Conservation (phyloP, 2,329 filamentous ascomycete species). For the Cordyceps farinosa region DNA sequence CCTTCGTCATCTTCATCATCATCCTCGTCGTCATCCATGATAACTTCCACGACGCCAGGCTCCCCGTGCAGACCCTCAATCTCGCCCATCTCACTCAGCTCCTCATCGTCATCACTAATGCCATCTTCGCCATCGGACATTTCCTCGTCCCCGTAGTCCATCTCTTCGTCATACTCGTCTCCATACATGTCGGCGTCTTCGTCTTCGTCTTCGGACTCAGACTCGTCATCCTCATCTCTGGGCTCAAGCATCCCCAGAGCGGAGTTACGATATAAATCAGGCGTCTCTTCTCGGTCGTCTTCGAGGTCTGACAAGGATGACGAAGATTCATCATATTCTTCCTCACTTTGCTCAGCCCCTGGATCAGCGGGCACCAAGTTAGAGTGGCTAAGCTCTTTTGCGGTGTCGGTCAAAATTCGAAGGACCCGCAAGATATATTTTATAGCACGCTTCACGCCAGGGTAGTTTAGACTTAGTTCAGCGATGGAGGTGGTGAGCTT, state of each 20-base stretch:
- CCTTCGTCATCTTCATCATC: slow-evolving; percentile 60
- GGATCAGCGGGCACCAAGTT: slow-evolving; percentile 68
- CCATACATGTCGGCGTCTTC: slow-evolving; percentile 88
- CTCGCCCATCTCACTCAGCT: slow-evolving; percentile 76
- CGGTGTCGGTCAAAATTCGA: slow-evolving; percentile 81
- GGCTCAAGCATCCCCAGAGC: slow-evolving; percentile 92
- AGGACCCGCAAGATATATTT: slow-evolving; percentile 94
- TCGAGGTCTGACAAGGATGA: slow-evolving; percentile 79
- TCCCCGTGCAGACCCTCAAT: slow-evolving; percentile 71
- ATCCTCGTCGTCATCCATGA: slow-evolving; percentile 69
- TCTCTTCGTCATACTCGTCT: slow-evolving; percentile 86
- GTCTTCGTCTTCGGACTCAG: slow-evolving; percentile 65
- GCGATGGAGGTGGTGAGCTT: slow-evolving; percentile 88
- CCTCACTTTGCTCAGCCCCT: slow-evolving; percentile 68
- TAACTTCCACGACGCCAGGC: slow-evolving; percentile 65
- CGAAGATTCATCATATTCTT: slow-evolving; percentile 82
- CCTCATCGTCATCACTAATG: slow-evolving; percentile 86
- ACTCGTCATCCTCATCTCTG: slow-evolving; percentile 75
- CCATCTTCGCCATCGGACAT: slow-evolving; percentile 79
- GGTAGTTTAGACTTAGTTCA: slow-evolving; percentile 93
- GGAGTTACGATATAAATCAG: slow-evolving; percentile 94
- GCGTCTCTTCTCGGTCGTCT: slow-evolving; percentile 87
- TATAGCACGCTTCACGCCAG: slow-evolving; percentile 86
- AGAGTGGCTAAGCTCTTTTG: slow-evolving; percentile 77
- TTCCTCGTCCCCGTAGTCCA: slow-evolving; percentile 84